Base-by-base conservation (phyloP, 345 rosid species). In the Linum tenue region DNA sequence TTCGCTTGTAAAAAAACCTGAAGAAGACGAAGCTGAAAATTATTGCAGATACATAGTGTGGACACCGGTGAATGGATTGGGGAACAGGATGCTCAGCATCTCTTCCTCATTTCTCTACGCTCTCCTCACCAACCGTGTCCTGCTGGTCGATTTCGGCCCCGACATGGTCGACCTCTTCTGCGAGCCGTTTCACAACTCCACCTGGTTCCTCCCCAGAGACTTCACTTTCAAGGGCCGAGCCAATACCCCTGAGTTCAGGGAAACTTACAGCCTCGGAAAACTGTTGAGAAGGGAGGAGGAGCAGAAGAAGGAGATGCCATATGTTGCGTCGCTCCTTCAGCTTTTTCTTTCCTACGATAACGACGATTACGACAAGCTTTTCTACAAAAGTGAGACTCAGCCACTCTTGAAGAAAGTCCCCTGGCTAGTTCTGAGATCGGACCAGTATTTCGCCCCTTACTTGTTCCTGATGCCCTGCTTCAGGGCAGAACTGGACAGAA, bases 371-470 rank as follows among this genome's bases (percentile, higher is more conserved):
- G 68, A 67, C 42, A 64, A 50, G 51, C 9, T 36, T 3, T 73
- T 73, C 57, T 60, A 63, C 68, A 59, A 69, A 5, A 42, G 69
- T 56, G 50, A 60, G 55, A 65, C 22, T 9, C 73, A 65, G 22
- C 36, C 39, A 36, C 42, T 64, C 31, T 63, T 73, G 63, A 60
- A 0, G 15, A 56, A 69, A 15, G 62, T 61, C 48, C 70, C 77
- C 2, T 68, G 72, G 77, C 16, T 73, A 38, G 50, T 64, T 56
- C 63, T 73, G 59, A 35, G 40, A 39, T 73, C 77, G 2, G 77
- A 73, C 5, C 77, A 73, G 55, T 73, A 73, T 56, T 65, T 68
- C 37, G 59, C 35, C 51, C 77, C 77, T 14, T 69, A 69, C 61
- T 56, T 68, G 35, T 73, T 69, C 69, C 8, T 73, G 63, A 65